A percentile compares a stretch with the other conserved stretches of the same genome.
phyloP scores from a whole-genome alignment of 352 stramenopile genomes.

The Phytophthora pluvialis region DNA sequence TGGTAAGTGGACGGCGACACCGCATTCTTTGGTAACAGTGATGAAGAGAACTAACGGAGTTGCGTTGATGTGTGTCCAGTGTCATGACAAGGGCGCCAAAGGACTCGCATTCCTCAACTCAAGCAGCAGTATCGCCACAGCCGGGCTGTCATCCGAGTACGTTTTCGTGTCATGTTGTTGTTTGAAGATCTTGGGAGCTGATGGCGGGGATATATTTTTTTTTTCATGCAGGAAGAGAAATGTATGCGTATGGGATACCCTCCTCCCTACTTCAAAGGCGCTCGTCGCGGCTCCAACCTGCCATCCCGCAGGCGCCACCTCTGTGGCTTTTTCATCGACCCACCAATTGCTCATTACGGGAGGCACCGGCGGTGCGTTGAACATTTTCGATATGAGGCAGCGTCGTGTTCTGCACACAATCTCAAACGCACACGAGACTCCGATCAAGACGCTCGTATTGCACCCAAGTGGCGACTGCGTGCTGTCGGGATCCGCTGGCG shows the following conservation, averaged over 20 bases:
- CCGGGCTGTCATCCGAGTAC: slow-evolving; percentile 77
- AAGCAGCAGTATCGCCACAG: slow-evolving; percentile 75
- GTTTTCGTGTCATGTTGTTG: slow-evolving; percentile 11
- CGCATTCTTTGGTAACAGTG: background rate
- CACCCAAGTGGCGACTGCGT: slow-evolving; percentile 84
- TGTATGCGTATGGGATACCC: slow-evolving; percentile 86
- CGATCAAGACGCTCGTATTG: slow-evolving; percentile 82
- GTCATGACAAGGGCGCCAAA: slow-evolving; percentile 87
- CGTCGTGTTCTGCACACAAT: slow-evolving; percentile 88
- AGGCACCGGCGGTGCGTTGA: slow-evolving; percentile 78
- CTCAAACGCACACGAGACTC: slow-evolving; percentile 83
- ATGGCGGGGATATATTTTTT: slow-evolving; percentile 1
- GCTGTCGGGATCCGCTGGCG: slow-evolving; percentile 81
- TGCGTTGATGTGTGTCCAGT: slow-evolving; percentile 38
- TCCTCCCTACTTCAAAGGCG: slow-evolving; percentile 76
- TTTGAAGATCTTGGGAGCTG: slow-evolving; percentile 2
- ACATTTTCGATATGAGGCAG: slow-evolving; percentile 87
- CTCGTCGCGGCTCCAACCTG: slow-evolving; percentile 73
- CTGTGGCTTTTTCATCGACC: slow-evolving; percentile 75
- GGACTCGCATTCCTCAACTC: slow-evolving; percentile 84
- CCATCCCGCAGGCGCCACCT: slow-evolving; percentile 77
- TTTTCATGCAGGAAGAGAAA: slow-evolving; percentile 66
- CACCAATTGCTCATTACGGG: slow-evolving; percentile 88
- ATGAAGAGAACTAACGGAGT: slow-evolving; percentile 6
- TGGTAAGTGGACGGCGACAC: slow-evolving; percentile 40